Evolutionary conservation across 2,329 filamentous ascomycete species (phyloP).

Genomic region (Chaetomiaceae sp.): DNA sequence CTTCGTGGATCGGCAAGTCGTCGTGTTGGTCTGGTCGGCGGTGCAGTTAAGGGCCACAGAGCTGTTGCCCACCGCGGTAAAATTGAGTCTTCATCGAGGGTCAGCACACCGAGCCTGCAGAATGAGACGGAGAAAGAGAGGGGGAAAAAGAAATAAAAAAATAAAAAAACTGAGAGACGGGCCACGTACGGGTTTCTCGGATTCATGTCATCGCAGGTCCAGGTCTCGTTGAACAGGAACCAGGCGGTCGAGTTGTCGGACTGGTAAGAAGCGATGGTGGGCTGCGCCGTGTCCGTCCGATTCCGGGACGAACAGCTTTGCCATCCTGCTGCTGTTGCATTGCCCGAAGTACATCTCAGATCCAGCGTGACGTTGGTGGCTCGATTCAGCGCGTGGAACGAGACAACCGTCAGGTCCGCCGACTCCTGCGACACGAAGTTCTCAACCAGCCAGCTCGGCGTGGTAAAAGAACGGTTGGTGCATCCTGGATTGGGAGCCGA

Average conservation of each 20-base stretch:
- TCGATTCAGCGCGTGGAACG: slow-evolving; percentile 21
- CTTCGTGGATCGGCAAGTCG: slow-evolving; percentile 7
- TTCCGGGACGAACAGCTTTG: slow-evolving; percentile 7
- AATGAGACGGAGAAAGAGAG: neutral
- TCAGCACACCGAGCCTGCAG: no score
- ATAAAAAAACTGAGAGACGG: no score
- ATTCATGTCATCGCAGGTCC: slow-evolving; percentile 25
- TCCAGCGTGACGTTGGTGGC: slow-evolving; percentile 23
- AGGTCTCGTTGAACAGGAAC: slow-evolving; percentile 24
- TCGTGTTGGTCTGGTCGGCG: neutral
- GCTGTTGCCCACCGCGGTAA: slow-evolving; percentile 23
- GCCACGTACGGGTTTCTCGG: slow-evolving; percentile 16
- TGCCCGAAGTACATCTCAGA: slow-evolving; percentile 6
- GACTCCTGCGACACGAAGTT: slow-evolving; percentile 15
- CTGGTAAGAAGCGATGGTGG: slow-evolving; percentile 5
- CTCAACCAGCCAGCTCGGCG: slow-evolving; percentile 27
- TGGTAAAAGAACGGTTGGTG: slow-evolving; percentile 25
- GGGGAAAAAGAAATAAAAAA: no score
- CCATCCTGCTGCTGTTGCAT: neutral
- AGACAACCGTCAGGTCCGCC: slow-evolving; percentile 7
- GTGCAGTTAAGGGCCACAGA: slow-evolving; percentile 14
- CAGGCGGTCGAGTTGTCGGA: slow-evolving; percentile 7
- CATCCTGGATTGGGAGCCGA: slow-evolving; percentile 17
- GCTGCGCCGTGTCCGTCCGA: neutral
- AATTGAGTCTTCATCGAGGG: slow-evolving; percentile 24